Evolutionary conservation across 2,329 filamentous ascomycete genomes (phyloP).

Genomic region (Dactylonectria estremocensis): DNA sequence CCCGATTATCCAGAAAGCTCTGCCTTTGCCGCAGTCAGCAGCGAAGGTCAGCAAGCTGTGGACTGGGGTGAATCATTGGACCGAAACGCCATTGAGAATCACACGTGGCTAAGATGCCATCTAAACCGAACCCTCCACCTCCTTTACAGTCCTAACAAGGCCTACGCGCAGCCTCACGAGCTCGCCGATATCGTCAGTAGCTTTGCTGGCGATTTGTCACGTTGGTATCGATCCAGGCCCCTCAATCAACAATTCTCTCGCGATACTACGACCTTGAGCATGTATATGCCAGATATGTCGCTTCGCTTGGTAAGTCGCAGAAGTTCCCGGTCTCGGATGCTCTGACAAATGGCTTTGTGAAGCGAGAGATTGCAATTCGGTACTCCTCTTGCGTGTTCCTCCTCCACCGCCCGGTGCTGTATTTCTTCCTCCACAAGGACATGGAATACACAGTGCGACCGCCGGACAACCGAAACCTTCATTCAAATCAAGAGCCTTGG

Average conservation of each 20-base stretch:
- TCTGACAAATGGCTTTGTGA: background rate
- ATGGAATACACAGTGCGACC: conserved; percentile 3
- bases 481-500: background rate
- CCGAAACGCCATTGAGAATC: background rate
- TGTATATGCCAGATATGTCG: background rate
- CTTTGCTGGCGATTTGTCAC: background rate
- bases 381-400: background rate
- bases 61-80: background rate
- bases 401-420: conserved; percentile 1
- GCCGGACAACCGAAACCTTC: background rate
- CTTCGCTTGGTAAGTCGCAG: background rate
- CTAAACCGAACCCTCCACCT: background rate
- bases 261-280: background rate
- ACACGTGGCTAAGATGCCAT: background rate
- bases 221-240: background rate
- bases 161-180: background rate
- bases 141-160: background rate
- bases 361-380: background rate
- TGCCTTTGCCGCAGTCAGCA: background rate
- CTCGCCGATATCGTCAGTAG: background rate
- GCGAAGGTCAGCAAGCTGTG: background rate
- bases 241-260: background rate
- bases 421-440: conserved; percentile 1
- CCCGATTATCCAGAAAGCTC: background rate
- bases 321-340: too few species aligned